phyloP scores from a whole-genome alignment of 2,329 filamentous ascomycete genomes.

The Fusarium oligoseptatum region DNA sequence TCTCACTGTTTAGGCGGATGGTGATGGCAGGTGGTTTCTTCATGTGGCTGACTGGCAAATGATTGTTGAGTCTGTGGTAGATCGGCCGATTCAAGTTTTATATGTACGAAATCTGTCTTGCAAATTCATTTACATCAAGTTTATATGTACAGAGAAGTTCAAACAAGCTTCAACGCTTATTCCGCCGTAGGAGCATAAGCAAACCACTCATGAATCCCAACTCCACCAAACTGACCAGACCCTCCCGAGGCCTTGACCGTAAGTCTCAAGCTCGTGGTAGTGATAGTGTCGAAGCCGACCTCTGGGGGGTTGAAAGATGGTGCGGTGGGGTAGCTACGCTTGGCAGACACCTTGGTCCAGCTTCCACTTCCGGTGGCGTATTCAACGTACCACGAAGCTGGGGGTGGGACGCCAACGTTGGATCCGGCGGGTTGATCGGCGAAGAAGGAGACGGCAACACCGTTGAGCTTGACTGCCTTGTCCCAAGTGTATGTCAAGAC shows the following conservation, averaged over 20 bases:
- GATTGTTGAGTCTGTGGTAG: not conserved
- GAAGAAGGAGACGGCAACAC: conserved; percentile 49
- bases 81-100: not conserved
- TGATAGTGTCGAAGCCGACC: conserved; percentile 13
- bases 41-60: not conserved
- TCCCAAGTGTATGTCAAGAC: conserved; percentile 51
- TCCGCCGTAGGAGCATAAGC: conserved; percentile 10
- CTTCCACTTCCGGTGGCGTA: conserved; percentile 37
- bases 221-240: conserved; percentile 16
- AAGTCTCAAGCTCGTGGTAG: conserved; percentile 37
- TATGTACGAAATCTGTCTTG: not conserved
- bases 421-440: conserved; percentile 48
- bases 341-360: conserved; percentile 28
- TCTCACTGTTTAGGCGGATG: not conserved
- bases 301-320: conserved; percentile 1
- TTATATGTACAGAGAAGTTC: not conserved
- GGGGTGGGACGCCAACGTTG: conserved; percentile 48
- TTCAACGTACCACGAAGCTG: conserved; percentile 46
- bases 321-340: not conserved
- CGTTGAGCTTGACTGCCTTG: conserved; percentile 46
- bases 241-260: conserved; percentile 10
- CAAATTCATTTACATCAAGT: not conserved
- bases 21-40: not conserved
- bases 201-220: conserved; percentile 21
- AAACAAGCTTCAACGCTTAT: not conserved